Conservation (phyloP, 495 filamentous ascomycete genomes). For the Barbatosphaeria neglecta region DNA sequence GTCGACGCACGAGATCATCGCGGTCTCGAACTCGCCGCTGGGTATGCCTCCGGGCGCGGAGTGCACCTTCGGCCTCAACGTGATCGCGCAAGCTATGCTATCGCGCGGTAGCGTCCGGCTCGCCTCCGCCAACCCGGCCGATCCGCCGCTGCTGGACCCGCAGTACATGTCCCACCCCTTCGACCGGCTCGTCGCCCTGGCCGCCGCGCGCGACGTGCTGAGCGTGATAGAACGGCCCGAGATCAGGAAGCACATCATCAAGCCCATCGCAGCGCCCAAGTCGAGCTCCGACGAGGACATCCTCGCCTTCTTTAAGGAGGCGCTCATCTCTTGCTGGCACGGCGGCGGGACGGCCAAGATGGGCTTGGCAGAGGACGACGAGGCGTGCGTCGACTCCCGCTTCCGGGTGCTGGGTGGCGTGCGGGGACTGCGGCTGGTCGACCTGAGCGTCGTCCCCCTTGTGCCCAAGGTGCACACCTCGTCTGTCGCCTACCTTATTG, state of each 20-base stretch:
- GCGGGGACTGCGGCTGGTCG: constrained; percentile 32
- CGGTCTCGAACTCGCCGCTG: not conserved
- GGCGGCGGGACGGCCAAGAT: constrained; percentile 38
- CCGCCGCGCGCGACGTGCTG: constrained; percentile 10
- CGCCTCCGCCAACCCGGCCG: constrained; percentile 32
- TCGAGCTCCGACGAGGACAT: constrained; percentile 23
- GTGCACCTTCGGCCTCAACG: constrained; percentile 32
- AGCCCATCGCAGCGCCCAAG: not conserved
- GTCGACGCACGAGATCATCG: not conserved
- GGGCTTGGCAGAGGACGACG: constrained; percentile 25
- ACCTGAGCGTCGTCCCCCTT: constrained; percentile 25
- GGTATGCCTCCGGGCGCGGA: constrained; percentile 9
- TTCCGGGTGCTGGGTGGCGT: constrained; percentile 37
- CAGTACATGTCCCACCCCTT: constrained; percentile 33
- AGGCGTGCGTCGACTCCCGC: constrained; percentile 33
- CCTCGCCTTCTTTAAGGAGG: not conserved
- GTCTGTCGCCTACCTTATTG: not conserved
- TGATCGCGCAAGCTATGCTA: constrained; percentile 10
- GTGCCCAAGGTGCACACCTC: not conserved
- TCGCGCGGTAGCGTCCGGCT: constrained; percentile 32
- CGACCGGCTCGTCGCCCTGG: constrained; percentile 4
- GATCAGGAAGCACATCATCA: not conserved
- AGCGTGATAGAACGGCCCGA: constrained; percentile 18
- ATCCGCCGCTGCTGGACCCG: constrained; percentile 38
- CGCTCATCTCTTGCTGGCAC: constrained; percentile 25